Conservation (phyloP, 1,284 basidiomycete species). For the Afroboletus lepidellus region DNA sequence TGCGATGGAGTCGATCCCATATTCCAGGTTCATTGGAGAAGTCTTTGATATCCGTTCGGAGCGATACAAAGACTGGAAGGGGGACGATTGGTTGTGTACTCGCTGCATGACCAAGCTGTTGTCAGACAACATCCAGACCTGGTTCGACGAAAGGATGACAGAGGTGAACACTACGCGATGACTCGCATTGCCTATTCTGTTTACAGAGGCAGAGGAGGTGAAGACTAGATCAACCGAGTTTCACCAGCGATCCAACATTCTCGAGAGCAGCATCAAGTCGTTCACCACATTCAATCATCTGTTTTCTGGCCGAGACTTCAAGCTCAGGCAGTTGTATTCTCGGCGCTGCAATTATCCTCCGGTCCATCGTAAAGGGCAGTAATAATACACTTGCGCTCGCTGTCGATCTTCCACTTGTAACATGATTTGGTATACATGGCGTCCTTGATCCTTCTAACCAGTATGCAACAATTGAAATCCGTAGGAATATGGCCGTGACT, state of each 20-base stretch:
- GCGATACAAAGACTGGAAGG: slow-evolving; percentile 32
- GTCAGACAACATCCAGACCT: slow-evolving; percentile 30
- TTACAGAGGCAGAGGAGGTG: neutral
- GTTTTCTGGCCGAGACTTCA: neutral
- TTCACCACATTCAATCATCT: neutral
- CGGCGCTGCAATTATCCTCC: slow-evolving; percentile 1
- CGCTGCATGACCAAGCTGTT: slow-evolving; percentile 31
- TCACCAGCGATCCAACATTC: neutral
- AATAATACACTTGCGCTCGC: slow-evolving; percentile 1
- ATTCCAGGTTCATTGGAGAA: slow-evolving; percentile 25
- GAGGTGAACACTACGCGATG: neutral
- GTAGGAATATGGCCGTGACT: neutral
- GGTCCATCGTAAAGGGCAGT: neutral
- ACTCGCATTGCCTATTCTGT: neutral
- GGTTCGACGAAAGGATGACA: slow-evolving; percentile 19
- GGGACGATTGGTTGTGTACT: slow-evolving; percentile 36
- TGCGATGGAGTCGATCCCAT: slow-evolving; percentile 6
- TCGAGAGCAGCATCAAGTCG: neutral
- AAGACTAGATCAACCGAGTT: neutral
- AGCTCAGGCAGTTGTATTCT: neutral
- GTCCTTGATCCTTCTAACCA: slow-evolving; percentile 1
- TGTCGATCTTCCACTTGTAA: slow-evolving; percentile 4
- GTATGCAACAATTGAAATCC: slow-evolving; percentile 6
- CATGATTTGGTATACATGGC: slow-evolving; percentile 32
- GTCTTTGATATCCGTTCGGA: slow-evolving; percentile 29